A percentile compares a stretch with the other conserved stretches of the same genome.
These are phyloP conservation scores for Starmera amethionina DNA, from an alignment of 805 yeast species.

Conservation along the genomic window DNA sequence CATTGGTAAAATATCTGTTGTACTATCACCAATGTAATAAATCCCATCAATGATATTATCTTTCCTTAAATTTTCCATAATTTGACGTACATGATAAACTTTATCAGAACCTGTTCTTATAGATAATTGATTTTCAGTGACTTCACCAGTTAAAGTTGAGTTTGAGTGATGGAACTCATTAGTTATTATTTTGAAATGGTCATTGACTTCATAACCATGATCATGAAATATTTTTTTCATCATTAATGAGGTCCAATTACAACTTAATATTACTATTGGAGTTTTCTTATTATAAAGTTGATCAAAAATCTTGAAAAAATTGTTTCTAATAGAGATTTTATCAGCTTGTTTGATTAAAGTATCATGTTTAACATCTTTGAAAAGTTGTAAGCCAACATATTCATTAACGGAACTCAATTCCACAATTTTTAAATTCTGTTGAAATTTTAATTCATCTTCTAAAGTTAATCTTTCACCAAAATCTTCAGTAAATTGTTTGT, in stretches of 20 bases:
- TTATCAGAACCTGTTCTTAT: slow-evolving; percentile 52
- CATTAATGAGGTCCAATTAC: slow-evolving; percentile 49
- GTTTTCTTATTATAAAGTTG: slow-evolving; percentile 8
- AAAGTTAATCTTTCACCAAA: slow-evolving; percentile 25
- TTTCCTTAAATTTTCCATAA: slow-evolving; percentile 9
- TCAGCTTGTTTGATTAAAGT: slow-evolving; percentile 26
- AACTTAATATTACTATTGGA: slow-evolving; percentile 40
- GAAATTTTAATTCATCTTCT: slow-evolving; percentile 34
- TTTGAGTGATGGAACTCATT: slow-evolving; percentile 39
- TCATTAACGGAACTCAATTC: slow-evolving; percentile 41
- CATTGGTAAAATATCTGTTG: slow-evolving; percentile 47
- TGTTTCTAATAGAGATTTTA: slow-evolving; percentile 26
- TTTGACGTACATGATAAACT: slow-evolving; percentile 15
- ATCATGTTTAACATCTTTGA: slow-evolving; percentile 27
- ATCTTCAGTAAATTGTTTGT: slow-evolving; percentile 19
- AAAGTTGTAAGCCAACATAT: slow-evolving; percentile 27
- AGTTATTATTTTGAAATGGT: slow-evolving; percentile 26
- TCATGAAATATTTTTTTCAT: slow-evolving; percentile 25
- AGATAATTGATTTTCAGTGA: slow-evolving; percentile 10
- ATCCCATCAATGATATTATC: slow-evolving; percentile 11
- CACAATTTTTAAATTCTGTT: slow-evolving; percentile 31
- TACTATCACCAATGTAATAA: slow-evolving; percentile 52
- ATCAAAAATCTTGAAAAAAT: slow-evolving; percentile 19
- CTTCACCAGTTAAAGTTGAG: slow-evolving; percentile 18
- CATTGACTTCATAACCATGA: slow-evolving; percentile 12